Conservation (phyloP, 768 basidiomycete genomes). For the Coprinellus aureogranulatus region DNA sequence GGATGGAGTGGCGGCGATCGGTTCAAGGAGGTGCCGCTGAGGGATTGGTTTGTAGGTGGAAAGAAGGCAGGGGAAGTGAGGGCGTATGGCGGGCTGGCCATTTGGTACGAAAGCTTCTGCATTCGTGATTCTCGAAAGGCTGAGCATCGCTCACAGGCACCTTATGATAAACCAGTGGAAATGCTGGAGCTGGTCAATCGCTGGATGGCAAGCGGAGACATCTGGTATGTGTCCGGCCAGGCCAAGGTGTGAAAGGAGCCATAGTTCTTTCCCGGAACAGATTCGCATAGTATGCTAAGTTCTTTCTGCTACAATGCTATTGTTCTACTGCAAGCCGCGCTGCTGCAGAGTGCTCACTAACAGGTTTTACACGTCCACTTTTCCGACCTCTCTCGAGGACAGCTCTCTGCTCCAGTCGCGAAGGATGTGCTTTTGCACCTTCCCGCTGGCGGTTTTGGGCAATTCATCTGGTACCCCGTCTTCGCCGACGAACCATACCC, state of each 20-base stretch:
- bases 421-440: conserved; percentile 80
- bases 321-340: too few relatives aligned
- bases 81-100: conserved; percentile 55
- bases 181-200: conserved; percentile 47
- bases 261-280: too few relatives aligned
- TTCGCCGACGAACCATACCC: conserved; percentile 83
- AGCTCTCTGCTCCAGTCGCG: conserved; percentile 65
- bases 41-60: conserved; percentile 61
- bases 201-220: conserved; percentile 38
- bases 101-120: too few relatives aligned
- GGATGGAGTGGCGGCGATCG: conserved; percentile 67
- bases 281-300: too few relatives aligned
- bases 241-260: too few relatives aligned
- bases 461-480: conserved; percentile 56
- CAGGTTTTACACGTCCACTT: too few relatives aligned
- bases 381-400: conserved; percentile 44
- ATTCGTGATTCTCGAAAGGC: too few relatives aligned
- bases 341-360: too few relatives aligned
- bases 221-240: too few relatives aligned
- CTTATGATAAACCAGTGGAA: conserved; percentile 62
- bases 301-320: too few relatives aligned
- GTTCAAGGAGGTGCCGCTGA: conserved; percentile 39
- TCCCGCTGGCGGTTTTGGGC: conserved; percentile 86
- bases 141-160: conserved; percentile 39
- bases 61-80: conserved; percentile 37